Evolutionary conservation across 148 eudicot species (phyloP).

Genomic region (Pharnaceum exiguum): DNA sequence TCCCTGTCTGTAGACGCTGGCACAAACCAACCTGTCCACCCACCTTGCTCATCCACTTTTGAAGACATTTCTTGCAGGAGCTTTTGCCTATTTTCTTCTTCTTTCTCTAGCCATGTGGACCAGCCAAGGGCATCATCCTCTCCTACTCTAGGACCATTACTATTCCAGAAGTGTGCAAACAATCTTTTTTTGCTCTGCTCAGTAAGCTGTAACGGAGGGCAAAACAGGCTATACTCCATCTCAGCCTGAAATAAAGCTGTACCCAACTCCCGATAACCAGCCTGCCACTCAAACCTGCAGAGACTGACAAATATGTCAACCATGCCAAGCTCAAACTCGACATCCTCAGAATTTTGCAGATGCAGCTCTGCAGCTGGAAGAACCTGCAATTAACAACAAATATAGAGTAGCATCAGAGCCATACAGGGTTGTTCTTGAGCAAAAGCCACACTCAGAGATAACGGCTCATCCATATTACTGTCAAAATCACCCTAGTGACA

Average conservation of each 20-base stretch:
- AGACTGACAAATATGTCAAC: constrained; percentile 76
- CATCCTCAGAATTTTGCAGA: constrained; percentile 34
- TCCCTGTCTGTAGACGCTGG: constrained; percentile 41
- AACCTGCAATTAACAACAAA: constrained; percentile 38
- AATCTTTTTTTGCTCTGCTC: constrained; percentile 84
- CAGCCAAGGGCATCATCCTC: constrained; percentile 98
- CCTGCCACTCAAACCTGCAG: constrained; percentile 97
- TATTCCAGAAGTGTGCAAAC: constrained; percentile 91
- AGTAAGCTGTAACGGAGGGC: constrained; percentile 66
- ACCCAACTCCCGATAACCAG: constrained; percentile 92
- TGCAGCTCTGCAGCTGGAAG: constrained; percentile 29
- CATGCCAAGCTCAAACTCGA: constrained; percentile 66
- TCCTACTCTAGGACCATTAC: constrained; percentile 84
- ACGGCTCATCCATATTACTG: no score
- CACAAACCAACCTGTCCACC: constrained; percentile 92
- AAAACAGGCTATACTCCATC: constrained; percentile 81
- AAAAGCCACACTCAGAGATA: no score
- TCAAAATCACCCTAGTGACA: no score
- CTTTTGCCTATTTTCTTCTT: constrained; percentile 78
- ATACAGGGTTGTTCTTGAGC: background rate
- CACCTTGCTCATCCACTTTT: constrained; percentile 60
- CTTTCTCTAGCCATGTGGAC: constrained; percentile 91
- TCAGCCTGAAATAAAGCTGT: constrained; percentile 95
- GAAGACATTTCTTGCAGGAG: constrained; percentile 38
- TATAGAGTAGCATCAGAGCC: constrained; percentile 4